Conservation (phyloP, 2,329 filamentous ascomycete species). For the Cadophora sp. region DNA sequence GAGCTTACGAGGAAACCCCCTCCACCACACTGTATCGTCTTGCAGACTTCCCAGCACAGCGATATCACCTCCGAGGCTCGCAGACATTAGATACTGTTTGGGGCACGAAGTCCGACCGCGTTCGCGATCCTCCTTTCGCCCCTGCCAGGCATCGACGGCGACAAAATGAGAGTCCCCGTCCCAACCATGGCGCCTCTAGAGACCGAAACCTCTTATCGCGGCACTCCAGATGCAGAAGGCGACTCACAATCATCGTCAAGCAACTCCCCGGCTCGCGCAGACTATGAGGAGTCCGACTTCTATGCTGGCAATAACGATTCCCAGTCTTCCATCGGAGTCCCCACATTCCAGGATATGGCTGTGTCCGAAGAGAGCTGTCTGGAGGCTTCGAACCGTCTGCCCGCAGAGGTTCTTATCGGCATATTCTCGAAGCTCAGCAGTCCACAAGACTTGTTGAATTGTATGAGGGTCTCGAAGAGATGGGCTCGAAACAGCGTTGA, state of each 20-base stretch:
- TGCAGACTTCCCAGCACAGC: not conserved
- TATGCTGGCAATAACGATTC: conserved; percentile 91
- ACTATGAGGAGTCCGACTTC: conserved; percentile 94
- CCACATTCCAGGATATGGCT: conserved; percentile 77
- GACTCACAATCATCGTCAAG: conserved; percentile 59
- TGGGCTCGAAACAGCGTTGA: conserved; percentile 95
- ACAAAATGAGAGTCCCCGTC: conserved; percentile 40
- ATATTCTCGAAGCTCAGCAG: conserved; percentile 86
- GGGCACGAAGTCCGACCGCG: not conserved
- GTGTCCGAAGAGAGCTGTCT: conserved; percentile 71
- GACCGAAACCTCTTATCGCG: conserved; percentile 38
- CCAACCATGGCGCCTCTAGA: conserved; percentile 37
- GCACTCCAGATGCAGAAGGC: conserved; percentile 41
- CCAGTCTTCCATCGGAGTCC: conserved; percentile 85
- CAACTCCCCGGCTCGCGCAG: conserved; percentile 76
- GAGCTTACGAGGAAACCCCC: conserved; percentile 19
- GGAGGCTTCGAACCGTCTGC: conserved; percentile 83
- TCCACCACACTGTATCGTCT: conserved; percentile 10
- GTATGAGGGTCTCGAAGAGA: conserved; percentile 91
- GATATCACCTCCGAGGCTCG: not conserved
- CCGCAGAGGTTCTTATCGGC: conserved; percentile 92
- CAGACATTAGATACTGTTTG: not conserved
- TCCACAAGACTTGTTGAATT: conserved; percentile 79
- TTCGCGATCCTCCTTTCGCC: conserved; percentile 10
- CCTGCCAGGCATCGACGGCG: not conserved